A percentile compares a stretch with the other conserved stretches of the same genome.
phyloP scores from a whole-genome alignment of 164 flowering plant genomes.

The Magnolia sinica region DNA sequence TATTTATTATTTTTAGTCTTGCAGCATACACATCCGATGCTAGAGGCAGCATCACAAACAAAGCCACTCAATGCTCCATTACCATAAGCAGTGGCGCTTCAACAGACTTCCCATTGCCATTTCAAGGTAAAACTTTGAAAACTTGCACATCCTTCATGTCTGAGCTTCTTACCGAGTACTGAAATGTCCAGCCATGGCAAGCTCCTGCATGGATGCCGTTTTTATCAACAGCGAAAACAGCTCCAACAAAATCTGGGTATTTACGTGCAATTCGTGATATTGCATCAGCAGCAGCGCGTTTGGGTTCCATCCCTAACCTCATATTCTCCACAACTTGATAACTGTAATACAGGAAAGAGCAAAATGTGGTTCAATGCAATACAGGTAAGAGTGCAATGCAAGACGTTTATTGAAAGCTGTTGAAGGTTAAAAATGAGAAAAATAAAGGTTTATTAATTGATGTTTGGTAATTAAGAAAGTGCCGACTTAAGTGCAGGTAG shows the following conservation, averaged over 20 bases:
- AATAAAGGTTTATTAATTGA: too few relatives aligned
- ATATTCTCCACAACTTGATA: slow-evolving; percentile 96
- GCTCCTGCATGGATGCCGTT: slow-evolving; percentile 85
- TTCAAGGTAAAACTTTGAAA: slow-evolving; percentile 61
- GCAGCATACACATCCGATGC: not conserved
- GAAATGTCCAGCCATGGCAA: slow-evolving; percentile 95
- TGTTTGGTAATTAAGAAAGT: not conserved
- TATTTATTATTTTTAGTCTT: too few relatives aligned
- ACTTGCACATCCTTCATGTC: slow-evolving; percentile 65
- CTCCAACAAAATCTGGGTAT: slow-evolving; percentile 87
- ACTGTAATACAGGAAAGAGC: slow-evolving; percentile 32
- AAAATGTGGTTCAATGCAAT: not conserved
- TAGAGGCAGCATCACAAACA: not conserved
- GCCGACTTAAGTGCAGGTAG: not conserved
- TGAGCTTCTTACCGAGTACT: slow-evolving; percentile 72
- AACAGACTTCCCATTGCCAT: not conserved
- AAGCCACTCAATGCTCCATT: not conserved
- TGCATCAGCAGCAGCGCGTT: slow-evolving; percentile 79
- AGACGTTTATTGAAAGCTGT: too few relatives aligned
- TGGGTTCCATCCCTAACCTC: slow-evolving; percentile 86
- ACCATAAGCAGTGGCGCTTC: not conserved
- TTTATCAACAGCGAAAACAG: slow-evolving; percentile 69
- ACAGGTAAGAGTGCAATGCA: too few relatives aligned
- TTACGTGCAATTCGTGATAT: slow-evolving; percentile 72
- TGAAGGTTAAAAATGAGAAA: not conserved